Base-by-base conservation (phyloP, 306 rosid genomes). In the Vigna angularis region DNA sequence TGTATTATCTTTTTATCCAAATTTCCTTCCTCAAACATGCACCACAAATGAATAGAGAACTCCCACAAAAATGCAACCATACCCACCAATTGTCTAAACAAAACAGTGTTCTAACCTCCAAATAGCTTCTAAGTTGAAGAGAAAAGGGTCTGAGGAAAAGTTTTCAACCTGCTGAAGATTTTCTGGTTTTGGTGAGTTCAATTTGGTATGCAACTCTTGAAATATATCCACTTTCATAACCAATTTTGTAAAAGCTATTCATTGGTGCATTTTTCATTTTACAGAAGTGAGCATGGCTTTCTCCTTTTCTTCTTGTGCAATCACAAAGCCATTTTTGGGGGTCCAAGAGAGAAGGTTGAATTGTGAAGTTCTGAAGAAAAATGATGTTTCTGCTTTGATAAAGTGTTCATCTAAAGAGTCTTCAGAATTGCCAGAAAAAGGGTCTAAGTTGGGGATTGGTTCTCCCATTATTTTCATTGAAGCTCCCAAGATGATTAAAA, bases 401-500 rank as follows among this genome's bases (percentile, higher is more conserved):
- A 86, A 20, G 78, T 85, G 97, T 72, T 92, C 86, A 77, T 81
- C 87, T 6, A 83, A 76, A 67, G 93, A 83, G 26, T 68, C 89
- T 47, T 52, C 84, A 72, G 77, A 71, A 42, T 57, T 44, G 57
- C 26, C 73, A 15, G 75, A 72, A 10, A 79, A 80, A 79, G 51
- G 61, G 42, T 50, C 83, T n/a, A 88, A 89, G 79, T 81, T 92
- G 26, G 90, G 77, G 48, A 81, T 89, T 76, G 97, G 98, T 66
- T 94, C 97, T 49, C 97, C 98, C 36, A 59, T 94, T 20, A 81
- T 94, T 34, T 75, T 94, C 2, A 76, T 64, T 47, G 97, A 93
- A 80, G 94, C 98, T 76, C 98, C 98, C 11, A 85, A 83, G 66
- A 82, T 89, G 89, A 83, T 92, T 4, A 90, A 90, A 72, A 90